Evolutionary conservation across 805 yeast species (phyloP).

Genomic region (Wickerhamiella nectarea): DNA sequence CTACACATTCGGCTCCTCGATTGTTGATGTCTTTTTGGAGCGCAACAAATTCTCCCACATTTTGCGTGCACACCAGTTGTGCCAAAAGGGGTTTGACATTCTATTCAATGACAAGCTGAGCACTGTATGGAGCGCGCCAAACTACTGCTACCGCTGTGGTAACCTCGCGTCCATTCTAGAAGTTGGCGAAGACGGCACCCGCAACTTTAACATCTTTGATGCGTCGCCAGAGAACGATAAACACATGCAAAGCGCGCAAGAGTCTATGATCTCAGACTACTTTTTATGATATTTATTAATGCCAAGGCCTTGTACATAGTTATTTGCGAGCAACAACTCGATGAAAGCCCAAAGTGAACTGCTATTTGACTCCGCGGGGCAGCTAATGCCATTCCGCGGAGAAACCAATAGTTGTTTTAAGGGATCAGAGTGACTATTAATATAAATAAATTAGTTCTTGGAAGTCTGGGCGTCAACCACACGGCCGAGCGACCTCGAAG

Average conservation of each 20-base stretch:
- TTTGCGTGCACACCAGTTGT: slow-evolving; percentile 87
- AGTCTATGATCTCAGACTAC: slow-evolving; percentile 19
- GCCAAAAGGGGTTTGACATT: slow-evolving; percentile 91
- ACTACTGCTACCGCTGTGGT: slow-evolving; percentile 94
- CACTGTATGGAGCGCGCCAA: slow-evolving; percentile 98
- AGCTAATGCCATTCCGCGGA: too few species aligned
- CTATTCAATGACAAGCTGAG: slow-evolving; percentile 82
- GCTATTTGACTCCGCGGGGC: too few species aligned
- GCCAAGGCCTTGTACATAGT: background rate
- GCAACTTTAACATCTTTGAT: slow-evolving; percentile 81
- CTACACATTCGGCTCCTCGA: slow-evolving; percentile 83
- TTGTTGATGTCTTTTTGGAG: slow-evolving; percentile 72
- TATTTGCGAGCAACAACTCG: too few species aligned
- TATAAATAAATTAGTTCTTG: background rate
- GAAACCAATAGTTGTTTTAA: too few species aligned
- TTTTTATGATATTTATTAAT: slow-evolving; percentile 11
- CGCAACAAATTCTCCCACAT: slow-evolving; percentile 69
- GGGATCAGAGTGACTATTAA: background rate
- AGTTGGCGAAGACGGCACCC: slow-evolving; percentile 52
- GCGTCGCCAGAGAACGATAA: slow-evolving; percentile 89
- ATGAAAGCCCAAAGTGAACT: too few species aligned
- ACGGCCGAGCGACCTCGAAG: background rate
- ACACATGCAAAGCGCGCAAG: slow-evolving; percentile 23
- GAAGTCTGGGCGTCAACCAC: background rate
- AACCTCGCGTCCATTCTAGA: slow-evolving; percentile 96